A percentile compares a stretch with the other conserved stretches of the same genome.
phyloP scores from a whole-genome alignment of 345 rosid genomes.

The Brassica juncea region DNA sequence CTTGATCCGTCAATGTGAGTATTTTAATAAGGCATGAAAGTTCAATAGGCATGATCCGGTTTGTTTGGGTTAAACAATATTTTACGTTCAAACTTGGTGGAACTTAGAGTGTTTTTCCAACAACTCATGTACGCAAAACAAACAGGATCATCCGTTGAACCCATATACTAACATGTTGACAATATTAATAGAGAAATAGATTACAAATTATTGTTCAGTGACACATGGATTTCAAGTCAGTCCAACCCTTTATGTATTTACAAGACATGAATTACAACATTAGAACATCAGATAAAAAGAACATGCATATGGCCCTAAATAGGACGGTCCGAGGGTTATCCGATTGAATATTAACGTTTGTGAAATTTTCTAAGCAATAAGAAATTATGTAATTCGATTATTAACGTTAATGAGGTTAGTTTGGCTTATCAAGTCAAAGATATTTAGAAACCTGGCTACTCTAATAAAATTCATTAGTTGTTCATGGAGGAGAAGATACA shows the following conservation, averaged over 20 bases:
- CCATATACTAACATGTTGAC: neutral
- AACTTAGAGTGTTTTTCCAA: neutral
- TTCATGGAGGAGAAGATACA: slow-evolving; percentile 27
- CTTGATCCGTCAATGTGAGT: neutral
- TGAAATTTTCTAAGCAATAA: neutral
- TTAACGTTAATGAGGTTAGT: neutral
- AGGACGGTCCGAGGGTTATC: neutral
- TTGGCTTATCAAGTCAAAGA: neutral
- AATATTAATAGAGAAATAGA: neutral
- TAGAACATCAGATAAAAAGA: neutral
- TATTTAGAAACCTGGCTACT: slow-evolving; percentile 8
- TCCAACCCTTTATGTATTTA: neutral
- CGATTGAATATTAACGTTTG: neutral
- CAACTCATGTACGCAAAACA: neutral
- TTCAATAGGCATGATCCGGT: neutral
- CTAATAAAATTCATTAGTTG: slow-evolving; percentile 22
- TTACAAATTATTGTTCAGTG: neutral
- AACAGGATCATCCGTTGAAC: neutral
- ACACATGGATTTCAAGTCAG: neutral
- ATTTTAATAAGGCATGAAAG: neutral
- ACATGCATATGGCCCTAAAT: neutral
- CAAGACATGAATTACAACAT: neutral
- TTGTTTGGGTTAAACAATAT: neutral
- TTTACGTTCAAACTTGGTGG: neutral
- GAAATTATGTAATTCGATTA: neutral